phyloP scores from a whole-genome alignment of 2,329 filamentous ascomycete genomes.

The Cadophora sp. region DNA sequence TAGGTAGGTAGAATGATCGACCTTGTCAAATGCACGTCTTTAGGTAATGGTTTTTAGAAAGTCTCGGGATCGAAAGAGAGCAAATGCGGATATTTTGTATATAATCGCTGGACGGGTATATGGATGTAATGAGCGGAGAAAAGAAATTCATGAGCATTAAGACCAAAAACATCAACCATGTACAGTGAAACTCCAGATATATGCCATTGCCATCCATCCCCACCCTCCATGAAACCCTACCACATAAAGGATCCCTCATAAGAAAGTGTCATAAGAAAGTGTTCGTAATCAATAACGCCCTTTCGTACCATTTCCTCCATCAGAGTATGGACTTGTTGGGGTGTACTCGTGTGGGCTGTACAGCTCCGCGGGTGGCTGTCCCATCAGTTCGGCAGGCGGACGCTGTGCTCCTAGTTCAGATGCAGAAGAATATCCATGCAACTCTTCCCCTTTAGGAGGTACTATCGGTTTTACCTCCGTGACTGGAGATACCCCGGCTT shows the following conservation, averaged over 20 bases:
- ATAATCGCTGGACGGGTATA: no score
- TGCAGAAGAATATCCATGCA: slow-evolving; percentile 9
- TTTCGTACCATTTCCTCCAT: neutral
- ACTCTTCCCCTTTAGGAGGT: slow-evolving; percentile 12
- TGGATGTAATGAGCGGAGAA: neutral
- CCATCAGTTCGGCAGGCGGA: neutral
- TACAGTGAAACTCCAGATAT: neutral
- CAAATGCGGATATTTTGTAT: no score
- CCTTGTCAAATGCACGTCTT: no score
- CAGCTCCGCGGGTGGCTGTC: neutral
- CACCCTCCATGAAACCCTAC: neutral
- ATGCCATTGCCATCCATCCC: neutral
- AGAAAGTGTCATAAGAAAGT: no score
- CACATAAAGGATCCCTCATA: neutral
- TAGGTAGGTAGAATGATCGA: no score
- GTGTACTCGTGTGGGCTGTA: neutral
- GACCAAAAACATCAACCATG: neutral
- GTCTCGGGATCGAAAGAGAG: no score
- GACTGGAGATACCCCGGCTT: neutral
- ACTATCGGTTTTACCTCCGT: neutral
- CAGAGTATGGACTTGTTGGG: neutral
- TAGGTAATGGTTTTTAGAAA: no score
- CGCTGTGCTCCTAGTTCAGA: neutral
- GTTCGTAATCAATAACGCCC: neutral
- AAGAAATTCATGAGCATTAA: neutral